phyloP scores from a whole-genome alignment of 768 basidiomycete genomes.

The Guyanaporus albipodus region DNA sequence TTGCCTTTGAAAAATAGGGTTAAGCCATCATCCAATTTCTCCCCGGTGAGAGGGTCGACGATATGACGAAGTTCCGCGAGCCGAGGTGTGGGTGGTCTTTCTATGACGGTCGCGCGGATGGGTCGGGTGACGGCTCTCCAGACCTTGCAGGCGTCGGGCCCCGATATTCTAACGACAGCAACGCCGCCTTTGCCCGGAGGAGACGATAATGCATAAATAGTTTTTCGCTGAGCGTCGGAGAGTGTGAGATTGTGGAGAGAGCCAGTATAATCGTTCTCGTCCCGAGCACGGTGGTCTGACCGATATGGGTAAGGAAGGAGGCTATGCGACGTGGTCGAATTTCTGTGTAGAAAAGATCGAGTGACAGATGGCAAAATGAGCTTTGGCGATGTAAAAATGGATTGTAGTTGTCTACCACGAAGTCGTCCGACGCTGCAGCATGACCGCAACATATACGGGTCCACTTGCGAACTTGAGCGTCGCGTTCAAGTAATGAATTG shows the following conservation, averaged over 20 bases:
- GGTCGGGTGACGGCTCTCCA: conserved; percentile 57
- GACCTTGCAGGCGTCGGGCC: conserved; percentile 62
- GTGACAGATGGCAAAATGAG: conserved; percentile 10
- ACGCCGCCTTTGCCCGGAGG: conserved; percentile 84
- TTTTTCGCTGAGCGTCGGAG: conserved; percentile 56
- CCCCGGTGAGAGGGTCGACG: conserved; percentile 55
- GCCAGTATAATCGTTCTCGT: neutral
- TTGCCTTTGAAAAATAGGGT: conserved; percentile 79
- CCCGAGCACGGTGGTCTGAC: conserved; percentile 3
- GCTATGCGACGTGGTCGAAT: conserved; percentile 22
- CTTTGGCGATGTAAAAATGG: conserved; percentile 5
- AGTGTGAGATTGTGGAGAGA: conserved; percentile 12
- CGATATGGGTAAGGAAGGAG: conserved; percentile 12
- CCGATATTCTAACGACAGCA: conserved; percentile 79
- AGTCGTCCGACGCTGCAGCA: conserved; percentile 11
- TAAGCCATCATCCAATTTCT: conserved; percentile 73
- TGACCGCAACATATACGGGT: conserved; percentile 17
- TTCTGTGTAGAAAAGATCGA: conserved; percentile 24
- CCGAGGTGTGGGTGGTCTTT: conserved; percentile 49
- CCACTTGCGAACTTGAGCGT: conserved; percentile 5
- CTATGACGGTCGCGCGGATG: neutral
- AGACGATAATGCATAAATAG: conserved; percentile 86
- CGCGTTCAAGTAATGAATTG: neutral
- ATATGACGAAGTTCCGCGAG: conserved; percentile 68
- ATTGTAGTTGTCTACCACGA: conserved; percentile 1